Evolutionary conservation across 495 filamentous ascomycete species (phyloP).

Genomic region (Polyplosphaeria fusca): DNA sequence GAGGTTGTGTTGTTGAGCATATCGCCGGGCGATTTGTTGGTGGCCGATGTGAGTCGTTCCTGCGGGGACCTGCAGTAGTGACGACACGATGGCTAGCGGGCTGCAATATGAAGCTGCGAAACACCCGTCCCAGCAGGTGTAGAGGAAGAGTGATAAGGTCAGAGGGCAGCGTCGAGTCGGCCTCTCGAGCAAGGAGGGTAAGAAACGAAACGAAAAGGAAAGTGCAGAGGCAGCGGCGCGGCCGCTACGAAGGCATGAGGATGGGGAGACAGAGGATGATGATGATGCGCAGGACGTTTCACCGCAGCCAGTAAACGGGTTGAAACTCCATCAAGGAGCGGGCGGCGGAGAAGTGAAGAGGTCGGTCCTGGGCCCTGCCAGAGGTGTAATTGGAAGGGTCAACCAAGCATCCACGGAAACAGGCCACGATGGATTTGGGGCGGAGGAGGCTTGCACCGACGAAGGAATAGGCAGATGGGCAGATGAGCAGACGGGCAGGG

Average conservation of each 20-base stretch:
- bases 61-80: background rate
- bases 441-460: background rate
- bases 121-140: conserved; percentile 33
- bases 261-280: background rate
- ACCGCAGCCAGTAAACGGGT: conserved; percentile 15
- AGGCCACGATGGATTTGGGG: conserved; percentile 1
- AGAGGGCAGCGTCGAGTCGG: conserved; percentile 22
- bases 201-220: conserved; percentile 35
- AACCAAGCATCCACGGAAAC: background rate
- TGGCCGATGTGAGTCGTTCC: background rate
- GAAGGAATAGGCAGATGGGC: too few relatives aligned
- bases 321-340: conserved; percentile 28
- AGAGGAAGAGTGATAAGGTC: background rate
- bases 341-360: background rate
- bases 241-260: background rate
- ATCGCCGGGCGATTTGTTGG: conserved; percentile 2
- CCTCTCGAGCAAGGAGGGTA: conserved; percentile 25
- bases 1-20: conserved; percentile 31
- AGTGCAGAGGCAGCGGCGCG: conserved; percentile 10
- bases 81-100: background rate
- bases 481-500: background rate
- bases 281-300: conserved; percentile 8
- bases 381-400: conserved; percentile 9
- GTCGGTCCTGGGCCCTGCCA: background rate
- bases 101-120: background rate